Evolutionary conservation across 2,329 filamentous ascomycete species (phyloP), one percentile per base, ranked within the genome.

Genomic region (Sporothrix pseudoabietina): DNA sequence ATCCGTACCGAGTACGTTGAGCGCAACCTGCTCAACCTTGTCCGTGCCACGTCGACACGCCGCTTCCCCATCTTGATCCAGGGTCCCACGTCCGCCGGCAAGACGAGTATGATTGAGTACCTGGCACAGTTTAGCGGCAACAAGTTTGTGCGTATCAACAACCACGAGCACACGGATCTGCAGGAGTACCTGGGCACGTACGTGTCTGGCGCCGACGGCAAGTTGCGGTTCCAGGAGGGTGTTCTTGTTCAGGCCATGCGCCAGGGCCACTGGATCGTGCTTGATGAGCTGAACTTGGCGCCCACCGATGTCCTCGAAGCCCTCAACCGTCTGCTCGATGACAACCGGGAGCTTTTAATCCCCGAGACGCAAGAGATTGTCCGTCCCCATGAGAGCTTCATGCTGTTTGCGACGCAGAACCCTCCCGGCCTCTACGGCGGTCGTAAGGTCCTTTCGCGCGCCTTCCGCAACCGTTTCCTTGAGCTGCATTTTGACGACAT

Each of bases 81-180:
- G 81, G 96, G 96, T 3, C 96, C 97, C 14, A 99, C 96, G 0
- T 99, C 97, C 5, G 93, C 95, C 14, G 96, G 96, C 76, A 99
- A 99, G 82, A 99, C 96, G 0, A 98, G 95, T 82, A 99, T 99
- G 96, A 97, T 99, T 57, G 95, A 98, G 82, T 98, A 97, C 80
- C 87, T 99, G 52, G 95, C 97, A n/a, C 96, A 97, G 79, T 92
- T 93, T 72, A 98, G 94, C 41, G 96, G 97, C 3, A 97, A 99
- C 80, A 96, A 93, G 79, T 99, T 98, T 79, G 94, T 99, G 59
- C 90, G 96, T 74, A 99, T 99, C 85, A 99, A 99, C 83, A 99
- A 99, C 77, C 96, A 99, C 82, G 97, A 99, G 80, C 96, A 99
- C 79, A 99, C 96, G 0, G 96, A 99, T 81, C 85, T 99, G 52